These are phyloP conservation scores for Curvularia lunata DNA, from an alignment of 2,329 filamentous ascomycete genomes.

Conservation along the genomic window DNA sequence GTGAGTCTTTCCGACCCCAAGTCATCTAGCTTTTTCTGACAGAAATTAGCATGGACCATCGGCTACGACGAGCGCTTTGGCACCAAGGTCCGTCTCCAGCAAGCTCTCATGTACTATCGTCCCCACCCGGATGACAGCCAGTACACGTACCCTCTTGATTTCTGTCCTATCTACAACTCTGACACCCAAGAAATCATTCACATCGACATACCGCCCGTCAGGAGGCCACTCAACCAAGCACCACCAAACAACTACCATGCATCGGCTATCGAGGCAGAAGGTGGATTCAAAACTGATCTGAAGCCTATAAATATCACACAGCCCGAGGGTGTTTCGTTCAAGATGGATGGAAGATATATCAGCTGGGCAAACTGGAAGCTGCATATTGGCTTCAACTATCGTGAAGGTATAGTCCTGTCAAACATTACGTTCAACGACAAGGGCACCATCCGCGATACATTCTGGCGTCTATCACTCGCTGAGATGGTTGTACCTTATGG, in stretches of 20 bases:
- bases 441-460: constrained; percentile 74
- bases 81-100: constrained; percentile 78
- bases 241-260: constrained; percentile 81
- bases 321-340: constrained; percentile 87
- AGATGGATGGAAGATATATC: constrained; percentile 73
- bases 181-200: constrained; percentile 79
- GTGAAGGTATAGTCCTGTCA: constrained; percentile 87
- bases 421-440: constrained; percentile 91
- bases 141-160: constrained; percentile 90
- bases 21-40: constrained; percentile 18
- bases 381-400: constrained; percentile 93
- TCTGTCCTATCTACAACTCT: constrained; percentile 88
- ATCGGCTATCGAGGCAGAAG: constrained; percentile 71
- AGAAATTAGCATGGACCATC: constrained; percentile 78
- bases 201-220: constrained; percentile 81
- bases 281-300: constrained; percentile 77
- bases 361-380: constrained; percentile 95
- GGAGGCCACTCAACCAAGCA: constrained; percentile 75
- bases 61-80: constrained; percentile 92
- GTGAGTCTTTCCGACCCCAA: constrained; percentile 52
- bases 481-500: constrained; percentile 96
- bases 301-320: constrained; percentile 90
- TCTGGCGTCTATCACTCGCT: constrained; percentile 86
- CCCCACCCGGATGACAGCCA: constrained; percentile 85
- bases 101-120: constrained; percentile 95